Conservation (phyloP, 768 basidiomycete species). For the Pholiota conissans region DNA sequence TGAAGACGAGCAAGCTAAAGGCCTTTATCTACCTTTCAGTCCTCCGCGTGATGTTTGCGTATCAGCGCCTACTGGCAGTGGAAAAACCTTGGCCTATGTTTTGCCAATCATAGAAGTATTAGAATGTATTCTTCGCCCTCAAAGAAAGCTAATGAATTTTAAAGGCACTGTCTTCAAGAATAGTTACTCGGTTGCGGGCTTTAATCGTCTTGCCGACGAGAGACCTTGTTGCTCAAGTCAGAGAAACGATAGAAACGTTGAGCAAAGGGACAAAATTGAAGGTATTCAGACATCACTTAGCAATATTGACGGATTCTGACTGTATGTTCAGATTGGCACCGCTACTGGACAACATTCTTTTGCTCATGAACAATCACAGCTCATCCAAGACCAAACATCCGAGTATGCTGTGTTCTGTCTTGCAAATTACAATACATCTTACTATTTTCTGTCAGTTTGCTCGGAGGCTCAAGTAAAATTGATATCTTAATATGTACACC, state of each 20-base stretch:
- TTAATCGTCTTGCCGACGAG: conserved; percentile 91
- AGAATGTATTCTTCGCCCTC: not conserved
- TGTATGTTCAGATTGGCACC: conserved; percentile 58
- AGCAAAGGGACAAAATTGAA: conserved; percentile 86
- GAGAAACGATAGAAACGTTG: conserved; percentile 87
- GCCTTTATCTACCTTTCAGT: conserved; percentile 65
- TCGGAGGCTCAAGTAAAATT: conserved; percentile 87
- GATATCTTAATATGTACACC: conserved; percentile 97
- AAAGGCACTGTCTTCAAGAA: conserved; percentile 68
- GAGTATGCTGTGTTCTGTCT: conserved; percentile 37
- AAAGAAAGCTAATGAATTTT: not conserved
- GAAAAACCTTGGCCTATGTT: conserved; percentile 96
- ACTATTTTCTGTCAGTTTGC: conserved; percentile 44
- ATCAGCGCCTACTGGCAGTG: conserved; percentile 96
- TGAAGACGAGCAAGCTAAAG: conserved; percentile 33
- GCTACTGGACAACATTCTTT: conserved; percentile 96
- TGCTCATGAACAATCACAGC: conserved; percentile 81
- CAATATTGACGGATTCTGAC: conserved; percentile 1
- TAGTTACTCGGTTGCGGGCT: conserved; percentile 84
- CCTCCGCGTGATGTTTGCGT: conserved; percentile 84
- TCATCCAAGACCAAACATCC: conserved; percentile 61
- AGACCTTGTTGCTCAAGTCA: conserved; percentile 89
- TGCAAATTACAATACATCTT: not conserved
- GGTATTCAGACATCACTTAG: conserved; percentile 39
- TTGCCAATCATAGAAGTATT: conserved; percentile 89